phyloP scores from a whole-genome alignment of 805 yeast species.

The Zygoascus ofunaensis region DNA sequence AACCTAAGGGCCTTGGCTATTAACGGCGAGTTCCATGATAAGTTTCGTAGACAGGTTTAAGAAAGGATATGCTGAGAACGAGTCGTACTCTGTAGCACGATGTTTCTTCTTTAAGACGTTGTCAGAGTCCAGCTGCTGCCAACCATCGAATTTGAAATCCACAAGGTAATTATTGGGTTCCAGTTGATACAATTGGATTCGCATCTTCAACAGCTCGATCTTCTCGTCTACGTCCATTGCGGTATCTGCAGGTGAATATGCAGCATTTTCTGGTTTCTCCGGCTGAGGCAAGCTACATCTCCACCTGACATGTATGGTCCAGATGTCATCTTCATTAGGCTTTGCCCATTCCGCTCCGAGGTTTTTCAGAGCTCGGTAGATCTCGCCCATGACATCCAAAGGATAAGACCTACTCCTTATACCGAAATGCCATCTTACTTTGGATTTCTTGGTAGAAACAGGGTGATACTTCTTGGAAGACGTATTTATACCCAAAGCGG shows the following conservation, averaged over 20 bases:
- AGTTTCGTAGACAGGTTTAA: constrained; percentile 83
- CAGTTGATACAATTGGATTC: constrained; percentile 87
- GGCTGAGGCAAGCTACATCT: constrained; percentile 37
- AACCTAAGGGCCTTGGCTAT: constrained; percentile 53
- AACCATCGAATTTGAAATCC: constrained; percentile 96
- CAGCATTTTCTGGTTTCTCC: not conserved
- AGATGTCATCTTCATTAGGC: constrained; percentile 87
- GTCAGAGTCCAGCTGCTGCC: constrained; percentile 47
- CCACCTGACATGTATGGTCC: constrained; percentile 97
- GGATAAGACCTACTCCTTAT: constrained; percentile 94
- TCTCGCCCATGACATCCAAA: constrained; percentile 97
- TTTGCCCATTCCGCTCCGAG: constrained; percentile 96
- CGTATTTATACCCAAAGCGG: constrained; percentile 42
- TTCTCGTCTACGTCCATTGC: constrained; percentile 13
- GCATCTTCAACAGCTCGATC: constrained; percentile 83
- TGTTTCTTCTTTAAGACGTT: constrained; percentile 10
- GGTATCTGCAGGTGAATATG: constrained; percentile 4
- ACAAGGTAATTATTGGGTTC: constrained; percentile 94
- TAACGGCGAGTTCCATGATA: constrained; percentile 95
- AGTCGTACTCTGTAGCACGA: constrained; percentile 48
- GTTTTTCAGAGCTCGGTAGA: constrained; percentile 85
- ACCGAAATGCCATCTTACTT: constrained; percentile 98
- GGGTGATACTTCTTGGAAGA: constrained; percentile 31
- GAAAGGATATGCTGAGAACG: constrained; percentile 94
- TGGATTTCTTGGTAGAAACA: constrained; percentile 67